Evolutionary conservation across 352 stramenopile species (phyloP).

Genomic region (Aphanomyces astaci): DNA sequence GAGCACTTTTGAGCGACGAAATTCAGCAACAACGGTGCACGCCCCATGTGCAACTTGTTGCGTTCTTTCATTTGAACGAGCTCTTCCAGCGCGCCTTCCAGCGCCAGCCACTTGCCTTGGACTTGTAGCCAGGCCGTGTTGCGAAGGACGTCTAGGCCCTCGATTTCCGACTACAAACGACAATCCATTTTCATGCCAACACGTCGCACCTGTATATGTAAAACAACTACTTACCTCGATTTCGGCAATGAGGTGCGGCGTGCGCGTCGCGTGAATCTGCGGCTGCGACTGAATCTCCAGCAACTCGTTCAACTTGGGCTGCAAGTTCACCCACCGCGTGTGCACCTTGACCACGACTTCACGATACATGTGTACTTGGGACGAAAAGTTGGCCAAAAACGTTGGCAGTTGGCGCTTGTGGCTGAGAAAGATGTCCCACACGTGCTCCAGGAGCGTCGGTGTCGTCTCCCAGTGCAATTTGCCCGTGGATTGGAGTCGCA

Average conservation of each 20-base stretch:
- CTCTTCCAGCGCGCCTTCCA: slow-evolving; percentile 42
- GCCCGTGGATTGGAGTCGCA: slow-evolving; percentile 33
- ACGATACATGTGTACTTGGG: slow-evolving; percentile 31
- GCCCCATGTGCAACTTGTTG: slow-evolving; percentile 52
- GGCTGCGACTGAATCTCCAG: slow-evolving; percentile 39
- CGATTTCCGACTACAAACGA: slow-evolving; percentile 27
- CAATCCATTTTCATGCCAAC: too few species aligned
- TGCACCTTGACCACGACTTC: slow-evolving; percentile 46
- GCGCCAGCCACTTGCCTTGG: slow-evolving; percentile 40
- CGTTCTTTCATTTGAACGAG: slow-evolving; percentile 49
- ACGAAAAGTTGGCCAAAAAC: not conserved
- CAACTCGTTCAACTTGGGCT: slow-evolving; percentile 55
- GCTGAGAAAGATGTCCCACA: slow-evolving; percentile 64
- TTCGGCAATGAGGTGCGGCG: slow-evolving; percentile 35
- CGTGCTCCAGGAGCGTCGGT: slow-evolving; percentile 48
- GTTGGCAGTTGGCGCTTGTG: slow-evolving; percentile 26
- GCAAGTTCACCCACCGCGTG: slow-evolving; percentile 57
- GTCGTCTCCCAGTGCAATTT: slow-evolving; percentile 66
- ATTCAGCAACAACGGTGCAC: slow-evolving; percentile 45
- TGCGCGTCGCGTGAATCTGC: slow-evolving; percentile 50
- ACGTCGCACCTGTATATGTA: too few species aligned
- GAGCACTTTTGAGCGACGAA: slow-evolving; percentile 43
- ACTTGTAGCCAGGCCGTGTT: slow-evolving; percentile 57
- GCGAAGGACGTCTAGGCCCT: slow-evolving; percentile 55
- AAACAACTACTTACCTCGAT: slow-evolving; percentile 28